phyloP scores from a whole-genome alignment of 2,329 filamentous ascomycete genomes.

The Alternaria novae-zelandiae region DNA sequence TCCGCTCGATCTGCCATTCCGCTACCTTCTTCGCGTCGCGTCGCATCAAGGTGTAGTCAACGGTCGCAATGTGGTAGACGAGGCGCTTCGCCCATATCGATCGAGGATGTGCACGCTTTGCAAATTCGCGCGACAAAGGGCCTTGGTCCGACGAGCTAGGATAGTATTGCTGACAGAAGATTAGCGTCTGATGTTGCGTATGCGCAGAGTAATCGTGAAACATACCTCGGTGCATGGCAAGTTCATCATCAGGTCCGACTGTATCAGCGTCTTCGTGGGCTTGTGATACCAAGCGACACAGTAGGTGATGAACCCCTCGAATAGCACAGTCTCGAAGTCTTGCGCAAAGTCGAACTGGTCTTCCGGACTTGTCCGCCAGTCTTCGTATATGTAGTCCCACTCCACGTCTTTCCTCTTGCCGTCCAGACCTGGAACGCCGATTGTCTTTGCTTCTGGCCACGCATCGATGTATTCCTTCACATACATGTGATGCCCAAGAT shows the following conservation, averaged over 20 bases:
- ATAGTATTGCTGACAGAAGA: slow-evolving; percentile 14
- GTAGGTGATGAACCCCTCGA: slow-evolving; percentile 24
- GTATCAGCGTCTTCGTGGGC: slow-evolving; percentile 16
- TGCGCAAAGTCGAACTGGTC: slow-evolving; percentile 18
- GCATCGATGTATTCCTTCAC: slow-evolving; percentile 6
- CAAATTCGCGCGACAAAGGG: slow-evolving; percentile 12
- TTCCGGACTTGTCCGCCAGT: slow-evolving; percentile 15
- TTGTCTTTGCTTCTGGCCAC: slow-evolving; percentile 19
- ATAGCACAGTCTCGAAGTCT: slow-evolving; percentile 21
- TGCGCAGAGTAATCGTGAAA: not conserved
- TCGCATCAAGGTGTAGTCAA: slow-evolving; percentile 17
- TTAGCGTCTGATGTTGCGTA: not conserved
- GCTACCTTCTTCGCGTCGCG: slow-evolving; percentile 20
- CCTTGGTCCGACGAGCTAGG: slow-evolving; percentile 15
- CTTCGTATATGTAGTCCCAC: slow-evolving; percentile 20
- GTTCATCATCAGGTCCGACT: slow-evolving; percentile 24
- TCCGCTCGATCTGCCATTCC: slow-evolving; percentile 18
- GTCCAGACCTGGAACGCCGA: slow-evolving; percentile 17
- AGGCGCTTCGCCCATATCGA: slow-evolving; percentile 21
- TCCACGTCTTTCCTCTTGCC: slow-evolving; percentile 18
- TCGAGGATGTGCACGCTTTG: slow-evolving; percentile 17
- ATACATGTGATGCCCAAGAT: slow-evolving; percentile 22
- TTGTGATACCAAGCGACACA: slow-evolving; percentile 24
- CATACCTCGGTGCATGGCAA: slow-evolving; percentile 21
- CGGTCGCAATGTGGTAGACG: slow-evolving; percentile 18